Evolutionary conservation across 495 filamentous ascomycete genomes (phyloP).

Genomic region (Lasiosphaeria hispida): DNA sequence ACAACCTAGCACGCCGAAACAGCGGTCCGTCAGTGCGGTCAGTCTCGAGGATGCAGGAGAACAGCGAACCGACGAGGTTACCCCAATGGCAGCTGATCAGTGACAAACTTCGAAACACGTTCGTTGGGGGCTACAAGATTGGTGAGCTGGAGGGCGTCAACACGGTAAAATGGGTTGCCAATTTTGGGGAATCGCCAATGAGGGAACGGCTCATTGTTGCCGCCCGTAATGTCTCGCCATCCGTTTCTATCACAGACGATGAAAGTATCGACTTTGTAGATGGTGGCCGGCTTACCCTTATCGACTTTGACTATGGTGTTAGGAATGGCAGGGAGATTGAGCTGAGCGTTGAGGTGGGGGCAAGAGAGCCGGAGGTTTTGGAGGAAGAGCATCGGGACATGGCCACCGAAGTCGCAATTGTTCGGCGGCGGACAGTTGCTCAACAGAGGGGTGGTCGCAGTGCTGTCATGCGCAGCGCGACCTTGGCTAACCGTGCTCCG

Average conservation of each 20-base stretch:
- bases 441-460: slow-evolving; percentile 46
- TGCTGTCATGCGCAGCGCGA: slow-evolving; percentile 37
- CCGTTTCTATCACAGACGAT: slow-evolving; percentile 58
- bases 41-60: slow-evolving; percentile 34
- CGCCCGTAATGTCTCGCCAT: slow-evolving; percentile 69
- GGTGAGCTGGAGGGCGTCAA: slow-evolving; percentile 55
- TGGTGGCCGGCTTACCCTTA: slow-evolving; percentile 71
- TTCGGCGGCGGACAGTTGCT: slow-evolving; percentile 69
- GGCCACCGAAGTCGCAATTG: slow-evolving; percentile 78
- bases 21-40: slow-evolving; percentile 41
- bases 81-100: slow-evolving; percentile 70
- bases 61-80: slow-evolving; percentile 35
- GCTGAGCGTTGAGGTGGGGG: slow-evolving; percentile 72
- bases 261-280: slow-evolving; percentile 77
- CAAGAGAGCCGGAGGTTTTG: slow-evolving; percentile 63
- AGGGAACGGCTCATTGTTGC: slow-evolving; percentile 68
- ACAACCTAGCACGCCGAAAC: slow-evolving; percentile 36
- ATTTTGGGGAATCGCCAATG: slow-evolving; percentile 40
- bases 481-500: slow-evolving; percentile 21
- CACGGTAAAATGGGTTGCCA: slow-evolving; percentile 62
- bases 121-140: slow-evolving; percentile 59
- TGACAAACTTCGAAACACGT: slow-evolving; percentile 62
- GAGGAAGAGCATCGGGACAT: slow-evolving; percentile 74
- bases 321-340: slow-evolving; percentile 54
- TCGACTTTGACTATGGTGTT: slow-evolving; percentile 68